These are phyloP conservation scores for Elsinoe fawcettii DNA, from an alignment of 2,329 filamentous ascomycete genomes.

Conservation along the genomic window DNA sequence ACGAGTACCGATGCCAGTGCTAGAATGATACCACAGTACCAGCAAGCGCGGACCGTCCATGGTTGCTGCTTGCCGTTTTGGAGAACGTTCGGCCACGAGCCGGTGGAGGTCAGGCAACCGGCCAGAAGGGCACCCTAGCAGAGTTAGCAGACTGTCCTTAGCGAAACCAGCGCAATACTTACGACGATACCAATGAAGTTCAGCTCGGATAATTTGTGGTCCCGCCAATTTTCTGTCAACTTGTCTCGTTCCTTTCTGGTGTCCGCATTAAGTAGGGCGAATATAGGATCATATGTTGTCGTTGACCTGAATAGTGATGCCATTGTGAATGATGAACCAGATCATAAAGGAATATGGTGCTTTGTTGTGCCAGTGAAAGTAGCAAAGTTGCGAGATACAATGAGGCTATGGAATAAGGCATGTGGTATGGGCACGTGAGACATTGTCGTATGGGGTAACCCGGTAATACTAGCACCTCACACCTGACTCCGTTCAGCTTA, in stretches of 20 bases:
- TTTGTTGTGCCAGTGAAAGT: no score
- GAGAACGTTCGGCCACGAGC: conserved; percentile 38
- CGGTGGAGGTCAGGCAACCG: conserved; percentile 37
- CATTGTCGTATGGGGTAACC: no score
- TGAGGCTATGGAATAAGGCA: no score
- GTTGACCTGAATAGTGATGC: background rate
- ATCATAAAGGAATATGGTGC: no score
- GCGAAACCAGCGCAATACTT: conserved; percentile 18
- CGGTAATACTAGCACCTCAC: no score
- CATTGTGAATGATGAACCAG: background rate
- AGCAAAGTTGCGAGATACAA: no score
- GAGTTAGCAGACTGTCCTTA: conserved; percentile 23
- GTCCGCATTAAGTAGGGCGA: conserved; percentile 32
- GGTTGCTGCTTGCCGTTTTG: conserved; percentile 32
- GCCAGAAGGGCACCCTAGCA: conserved; percentile 33
- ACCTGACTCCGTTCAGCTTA: no score
- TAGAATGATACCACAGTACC: conserved; percentile 41
- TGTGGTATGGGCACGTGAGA: no score
- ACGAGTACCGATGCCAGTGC: conserved; percentile 45
- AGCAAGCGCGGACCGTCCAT: conserved; percentile 36
- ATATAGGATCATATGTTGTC: conserved; percentile 32
- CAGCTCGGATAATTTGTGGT: conserved; percentile 35
- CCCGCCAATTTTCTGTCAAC: conserved; percentile 33
- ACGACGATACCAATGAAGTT: conserved; percentile 38
- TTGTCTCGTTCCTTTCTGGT: conserved; percentile 28